Conservation (phyloP, 306 rosid genomes). For the Quercus variabilis region DNA sequence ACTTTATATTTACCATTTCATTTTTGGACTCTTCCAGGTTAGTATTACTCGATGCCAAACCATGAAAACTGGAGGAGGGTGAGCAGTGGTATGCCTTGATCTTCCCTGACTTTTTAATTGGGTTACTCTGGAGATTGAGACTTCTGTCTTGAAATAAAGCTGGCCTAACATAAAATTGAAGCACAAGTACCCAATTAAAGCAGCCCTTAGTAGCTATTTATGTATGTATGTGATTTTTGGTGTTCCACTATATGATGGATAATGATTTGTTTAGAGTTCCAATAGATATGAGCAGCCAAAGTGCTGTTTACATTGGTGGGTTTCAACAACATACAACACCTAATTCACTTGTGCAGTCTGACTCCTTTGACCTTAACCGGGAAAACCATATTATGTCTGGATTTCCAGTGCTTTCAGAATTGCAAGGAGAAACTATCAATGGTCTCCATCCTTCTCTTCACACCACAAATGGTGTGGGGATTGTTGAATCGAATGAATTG, state of each 20-base stretch:
- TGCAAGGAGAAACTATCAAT: slow-evolving; percentile 27
- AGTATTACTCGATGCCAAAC: neutral
- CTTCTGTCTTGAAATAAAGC: slow-evolving; percentile 1
- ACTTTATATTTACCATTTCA: neutral
- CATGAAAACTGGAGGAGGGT: neutral
- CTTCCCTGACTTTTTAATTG: neutral
- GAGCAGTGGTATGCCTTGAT: neutral
- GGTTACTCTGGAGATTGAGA: neutral
- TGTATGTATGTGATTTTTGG: neutral
- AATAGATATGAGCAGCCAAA: slow-evolving; percentile 27
- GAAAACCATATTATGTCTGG: slow-evolving; percentile 34
- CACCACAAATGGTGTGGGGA: slow-evolving; percentile 15
- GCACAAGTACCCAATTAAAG: neutral
- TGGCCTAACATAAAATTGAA: slow-evolving; percentile 12
- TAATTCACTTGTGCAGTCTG: slow-evolving; percentile 43
- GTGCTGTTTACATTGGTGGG: slow-evolving; percentile 32
- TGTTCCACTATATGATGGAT: slow-evolving; percentile 34
- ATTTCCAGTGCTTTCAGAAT: slow-evolving; percentile 41
- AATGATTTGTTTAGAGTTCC: slow-evolving; percentile 34
- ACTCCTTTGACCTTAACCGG: slow-evolving; percentile 47
- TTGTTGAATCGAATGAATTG: slow-evolving; percentile 30
- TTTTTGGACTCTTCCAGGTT: slow-evolving; percentile 2
- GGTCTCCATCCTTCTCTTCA: slow-evolving; percentile 21
- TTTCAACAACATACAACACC: slow-evolving; percentile 33
- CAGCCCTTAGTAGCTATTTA: neutral